Evolutionary conservation across 306 rosid species (phyloP), one percentile per base, ranked within the genome.

Genomic region (Amphicarpaea edgeworthii): DNA sequence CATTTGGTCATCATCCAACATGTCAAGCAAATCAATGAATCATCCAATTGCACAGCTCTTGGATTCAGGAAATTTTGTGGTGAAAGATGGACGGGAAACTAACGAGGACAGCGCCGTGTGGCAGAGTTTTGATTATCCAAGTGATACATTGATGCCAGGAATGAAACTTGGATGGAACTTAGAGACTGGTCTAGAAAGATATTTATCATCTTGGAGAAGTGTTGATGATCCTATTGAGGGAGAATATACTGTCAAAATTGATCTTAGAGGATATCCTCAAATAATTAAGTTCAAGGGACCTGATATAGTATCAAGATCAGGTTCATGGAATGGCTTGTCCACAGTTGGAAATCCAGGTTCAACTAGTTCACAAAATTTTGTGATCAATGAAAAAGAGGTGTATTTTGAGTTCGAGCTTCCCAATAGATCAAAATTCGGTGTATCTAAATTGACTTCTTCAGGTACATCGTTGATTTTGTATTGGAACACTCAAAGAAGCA

Each of bases 241-340:
- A 45, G 68, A 81, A 14, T 51, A 58, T 81, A 17, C 67, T 62
- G 1, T 43, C 4, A 54, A 26, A 55, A 12, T n/a, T n/a, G n/a
- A n/a, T n/a, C n/a, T n/a, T n/a, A n/a, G n/a, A n/a, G n/a, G n/a
- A n/a, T 73, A 80, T 46, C 75, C 79, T 10, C 83, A 80, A 73
- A 10, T 50, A 4, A 1, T 42, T 72, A 45, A 30, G 12, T 9
- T 64, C 24, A 73, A 42, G 51, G 68, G 70, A 21, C 23, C 7
- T 32, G 62, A 19, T 12, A 55, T 12, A 20, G 21, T 10, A 11
- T 47, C 11, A 10, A 66, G 79, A 55, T 16, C 12, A 6, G 79
- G 83, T 12, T 80, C 79, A 23, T 80, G 79, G 83, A 80, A 80
- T 80, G 83, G 83, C 40, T 19, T 79, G 41, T 4, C 19, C 15